Percentiles rank a stretch among this genome's conserved stretches.
Conservation (phyloP, 768 basidiomycete genomes). For the Termitomyces sp. region DNA sequence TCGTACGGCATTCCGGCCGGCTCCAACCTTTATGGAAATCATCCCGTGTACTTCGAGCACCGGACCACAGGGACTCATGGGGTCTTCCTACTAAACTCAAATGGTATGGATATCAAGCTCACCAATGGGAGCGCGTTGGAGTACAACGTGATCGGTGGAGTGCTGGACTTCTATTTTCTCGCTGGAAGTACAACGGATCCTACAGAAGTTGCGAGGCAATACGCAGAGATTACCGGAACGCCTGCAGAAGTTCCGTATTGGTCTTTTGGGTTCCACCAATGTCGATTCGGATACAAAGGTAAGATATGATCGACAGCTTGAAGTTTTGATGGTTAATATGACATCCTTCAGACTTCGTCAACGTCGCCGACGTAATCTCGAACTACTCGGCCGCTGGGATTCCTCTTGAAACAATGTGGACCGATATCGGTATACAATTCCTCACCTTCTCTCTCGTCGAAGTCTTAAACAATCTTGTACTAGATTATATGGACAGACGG, state of each 20-base stretch:
- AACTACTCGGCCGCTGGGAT: constrained; percentile 62
- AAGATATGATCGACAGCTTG: not conserved
- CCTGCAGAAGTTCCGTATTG: constrained; percentile 78
- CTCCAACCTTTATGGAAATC: constrained; percentile 70
- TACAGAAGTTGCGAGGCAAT: constrained; percentile 60
- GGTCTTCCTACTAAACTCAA: constrained; percentile 66
- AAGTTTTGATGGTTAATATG: not conserved
- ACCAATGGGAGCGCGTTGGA: constrained; percentile 52
- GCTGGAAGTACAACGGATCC: constrained; percentile 64
- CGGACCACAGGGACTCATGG: constrained; percentile 65
- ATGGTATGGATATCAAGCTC: constrained; percentile 79
- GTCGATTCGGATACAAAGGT: constrained; percentile 69
- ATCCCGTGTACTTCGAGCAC: constrained; percentile 74
- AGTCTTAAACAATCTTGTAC: not conserved
- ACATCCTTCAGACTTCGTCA: constrained; percentile 47
- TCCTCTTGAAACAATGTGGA: constrained; percentile 80
- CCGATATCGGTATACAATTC: constrained; percentile 55
- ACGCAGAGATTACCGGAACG: constrained; percentile 61
- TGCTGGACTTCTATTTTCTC: constrained; percentile 78
- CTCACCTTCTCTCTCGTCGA: not conserved
- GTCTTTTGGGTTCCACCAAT: constrained; percentile 72
- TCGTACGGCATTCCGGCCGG: constrained; percentile 55
- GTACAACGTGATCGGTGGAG: constrained; percentile 77
- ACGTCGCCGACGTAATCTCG: constrained; percentile 59
- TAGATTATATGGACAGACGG: constrained; percentile 71